Percentiles rank a stretch among this genome's conserved stretches.
Conservation (phyloP, 768 basidiomycete genomes). For the Leccinum aurantiacum region DNA sequence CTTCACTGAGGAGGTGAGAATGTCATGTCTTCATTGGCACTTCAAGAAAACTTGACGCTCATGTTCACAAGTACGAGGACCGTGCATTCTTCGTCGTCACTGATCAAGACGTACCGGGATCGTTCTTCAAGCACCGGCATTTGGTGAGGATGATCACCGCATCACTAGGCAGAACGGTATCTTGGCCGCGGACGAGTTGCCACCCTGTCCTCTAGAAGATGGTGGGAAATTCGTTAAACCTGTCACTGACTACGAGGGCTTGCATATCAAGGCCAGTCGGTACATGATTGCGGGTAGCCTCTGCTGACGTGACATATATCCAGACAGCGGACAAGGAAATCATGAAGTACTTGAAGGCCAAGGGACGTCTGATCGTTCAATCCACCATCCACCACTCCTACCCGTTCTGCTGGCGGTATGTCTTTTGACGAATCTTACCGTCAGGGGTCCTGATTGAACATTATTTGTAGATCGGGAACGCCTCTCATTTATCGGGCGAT, state of each 20-base stretch:
- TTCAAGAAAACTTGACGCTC: not conserved
- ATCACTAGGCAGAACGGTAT: conserved; percentile 84
- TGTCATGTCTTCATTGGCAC: not conserved
- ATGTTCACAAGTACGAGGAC: conserved; percentile 72
- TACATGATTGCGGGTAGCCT: not conserved
- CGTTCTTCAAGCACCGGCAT: conserved; percentile 97
- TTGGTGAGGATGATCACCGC: conserved; percentile 98
- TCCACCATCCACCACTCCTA: conserved; percentile 88
- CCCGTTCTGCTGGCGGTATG: conserved; percentile 95
- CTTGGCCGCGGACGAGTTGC: conserved; percentile 82
- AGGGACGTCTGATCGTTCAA: conserved; percentile 85
- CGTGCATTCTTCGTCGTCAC: conserved; percentile 85
- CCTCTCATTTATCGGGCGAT: conserved; percentile 96
- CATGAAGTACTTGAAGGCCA: conserved; percentile 84
- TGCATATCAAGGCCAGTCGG: conserved; percentile 77
- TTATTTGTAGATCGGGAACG: conserved; percentile 71
- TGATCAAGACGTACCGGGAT: conserved; percentile 91
- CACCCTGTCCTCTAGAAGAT: conserved; percentile 95
- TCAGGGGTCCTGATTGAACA: not conserved
- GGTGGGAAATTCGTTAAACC: conserved; percentile 82
- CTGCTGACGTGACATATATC: conserved; percentile 1
- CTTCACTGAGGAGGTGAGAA: conserved; percentile 84
- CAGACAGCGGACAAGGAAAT: conserved; percentile 96
- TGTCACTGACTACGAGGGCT: conserved; percentile 86
- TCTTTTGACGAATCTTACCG: not conserved